Evolutionary conservation across 306 rosid genomes (phyloP).

Genomic region (Trifolium subterraneum): DNA sequence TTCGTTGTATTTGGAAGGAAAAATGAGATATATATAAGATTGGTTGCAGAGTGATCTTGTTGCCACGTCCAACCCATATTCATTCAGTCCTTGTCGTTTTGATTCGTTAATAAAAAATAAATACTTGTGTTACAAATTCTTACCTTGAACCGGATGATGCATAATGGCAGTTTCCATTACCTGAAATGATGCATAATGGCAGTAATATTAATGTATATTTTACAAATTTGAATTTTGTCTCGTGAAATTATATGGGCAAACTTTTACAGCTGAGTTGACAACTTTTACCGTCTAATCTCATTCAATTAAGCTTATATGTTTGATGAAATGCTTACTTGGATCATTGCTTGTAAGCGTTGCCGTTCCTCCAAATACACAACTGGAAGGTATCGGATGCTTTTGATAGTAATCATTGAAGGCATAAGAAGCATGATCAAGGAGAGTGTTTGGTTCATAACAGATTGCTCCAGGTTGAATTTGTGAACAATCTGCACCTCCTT

Average conservation of each 20-base stretch:
- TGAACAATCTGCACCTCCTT: slow-evolving; percentile 86
- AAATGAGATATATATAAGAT: slow-evolving; percentile 17
- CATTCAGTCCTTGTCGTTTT: not conserved
- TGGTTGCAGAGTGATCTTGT: too few species aligned
- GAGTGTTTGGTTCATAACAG: slow-evolving; percentile 78
- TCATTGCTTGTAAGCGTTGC: slow-evolving; percentile 68
- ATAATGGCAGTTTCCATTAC: slow-evolving; percentile 70
- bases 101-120: too few species aligned
- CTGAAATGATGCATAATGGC: slow-evolving; percentile 44
- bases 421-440: slow-evolving; percentile 83
- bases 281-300: not conserved
- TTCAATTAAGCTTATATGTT: not conserved
- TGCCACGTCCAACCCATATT: too few species aligned
- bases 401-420: slow-evolving; percentile 89
- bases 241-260: not conserved
- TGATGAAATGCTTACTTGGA: slow-evolving; percentile 76
- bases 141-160: slow-evolving; percentile 71
- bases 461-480: slow-evolving; percentile 68
- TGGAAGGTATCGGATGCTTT: slow-evolving; percentile 79
- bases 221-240: too few species aligned
- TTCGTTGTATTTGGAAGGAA: slow-evolving; percentile 20
- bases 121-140: slow-evolving; percentile 32
- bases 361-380: slow-evolving; percentile 86
- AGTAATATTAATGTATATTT: too few species aligned
- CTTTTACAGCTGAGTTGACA: not conserved